These are phyloP conservation scores for Physaria fendleri DNA, from an alignment of 345 rosid genomes.

Conservation along the genomic window DNA sequence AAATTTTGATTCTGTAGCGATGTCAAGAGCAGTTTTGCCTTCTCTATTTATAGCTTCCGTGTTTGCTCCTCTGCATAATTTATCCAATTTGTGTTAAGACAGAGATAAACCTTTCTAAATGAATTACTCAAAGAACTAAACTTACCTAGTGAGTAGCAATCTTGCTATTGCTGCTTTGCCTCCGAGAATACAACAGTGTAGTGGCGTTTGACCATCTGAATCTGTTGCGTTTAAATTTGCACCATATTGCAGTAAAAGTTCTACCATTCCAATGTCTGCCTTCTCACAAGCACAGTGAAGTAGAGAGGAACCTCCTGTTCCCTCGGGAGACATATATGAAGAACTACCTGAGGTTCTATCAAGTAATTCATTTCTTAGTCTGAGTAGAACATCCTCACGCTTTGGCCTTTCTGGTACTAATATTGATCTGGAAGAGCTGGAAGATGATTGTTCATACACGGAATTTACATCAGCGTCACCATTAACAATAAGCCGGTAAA, in stretches of 20 bases:
- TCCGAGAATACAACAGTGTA: constrained; percentile 62
- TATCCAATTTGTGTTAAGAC: background rate
- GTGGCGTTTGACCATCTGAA: constrained; percentile 74
- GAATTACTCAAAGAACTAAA: constrained; percentile 6
- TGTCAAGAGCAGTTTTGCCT: constrained; percentile 59
- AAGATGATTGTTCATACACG: constrained; percentile 54
- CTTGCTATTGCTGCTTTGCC: constrained; percentile 64
- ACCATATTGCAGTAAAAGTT: constrained; percentile 91
- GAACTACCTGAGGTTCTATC: constrained; percentile 63
- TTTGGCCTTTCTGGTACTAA: constrained; percentile 64
- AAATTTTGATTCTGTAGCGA: constrained; percentile 54
- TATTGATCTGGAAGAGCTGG: constrained; percentile 70
- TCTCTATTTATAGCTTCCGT: constrained; percentile 50
- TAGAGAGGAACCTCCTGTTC: constrained; percentile 66
- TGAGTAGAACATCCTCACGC: constrained; percentile 47
- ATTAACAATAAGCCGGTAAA: constrained; percentile 74
- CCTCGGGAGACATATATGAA: constrained; percentile 47
- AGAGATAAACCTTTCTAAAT: background rate
- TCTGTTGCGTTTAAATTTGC: constrained; percentile 72
- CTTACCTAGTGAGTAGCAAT: constrained; percentile 78
- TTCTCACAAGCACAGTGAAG: constrained; percentile 97
- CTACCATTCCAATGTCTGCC: constrained; percentile 93
- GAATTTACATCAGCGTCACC: constrained; percentile 66
- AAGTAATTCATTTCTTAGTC: constrained; percentile 49
- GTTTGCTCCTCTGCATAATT: constrained; percentile 77